Evolutionary conservation across 768 basidiomycete genomes (phyloP), one percentile per base, ranked within the genome.

Genomic region (Russula dissimulans): DNA sequence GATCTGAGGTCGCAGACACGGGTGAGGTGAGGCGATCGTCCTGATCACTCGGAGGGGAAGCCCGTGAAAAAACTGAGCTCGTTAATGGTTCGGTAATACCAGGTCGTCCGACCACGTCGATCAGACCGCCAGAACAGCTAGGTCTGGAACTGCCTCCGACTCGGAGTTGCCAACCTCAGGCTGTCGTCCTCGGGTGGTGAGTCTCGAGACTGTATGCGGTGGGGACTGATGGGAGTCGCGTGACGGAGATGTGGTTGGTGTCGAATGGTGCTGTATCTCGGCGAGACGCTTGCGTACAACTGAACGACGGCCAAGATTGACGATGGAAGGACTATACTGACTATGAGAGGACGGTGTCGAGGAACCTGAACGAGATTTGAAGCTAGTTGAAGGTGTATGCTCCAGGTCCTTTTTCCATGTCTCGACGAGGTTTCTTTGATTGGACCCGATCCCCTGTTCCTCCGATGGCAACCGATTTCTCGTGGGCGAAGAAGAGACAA

Each of bases 231-330:
- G 18, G 26, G 49, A 18, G 22, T 31, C 36, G 11, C 44, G 31
- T 36, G 29, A 36, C 32, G 51, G 15, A 12, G 56, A 44, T 32
- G 31, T 14, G n/a, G 41, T 26, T 4, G 45, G 53, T 2, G 26
- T 47, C 22, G 50, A 34, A 32, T 42, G 17, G 31, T 5, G 18
- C 66, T 85, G 78, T 11, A 87, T 79, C 65, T 86, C 79, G 10
- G 82, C 81, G 14, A 86, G 76, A 39, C 86, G 82, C 63, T 84
- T 80, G 60, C 79, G 81, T 48, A 89, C 87, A 26, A 87, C 79
- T 7, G 85, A 87, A 42, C 81, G 70, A 56, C 78, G 77, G 60
- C 77, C 79, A 15, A 88, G 76, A 59, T 86, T 82, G 31, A 78
- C 72, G 46, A 88, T 80, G 8, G 86, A 87, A 5, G 85, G 82